Conservation (phyloP, 1,139 yeast species). For the Eremothecium sinecaudum region DNA sequence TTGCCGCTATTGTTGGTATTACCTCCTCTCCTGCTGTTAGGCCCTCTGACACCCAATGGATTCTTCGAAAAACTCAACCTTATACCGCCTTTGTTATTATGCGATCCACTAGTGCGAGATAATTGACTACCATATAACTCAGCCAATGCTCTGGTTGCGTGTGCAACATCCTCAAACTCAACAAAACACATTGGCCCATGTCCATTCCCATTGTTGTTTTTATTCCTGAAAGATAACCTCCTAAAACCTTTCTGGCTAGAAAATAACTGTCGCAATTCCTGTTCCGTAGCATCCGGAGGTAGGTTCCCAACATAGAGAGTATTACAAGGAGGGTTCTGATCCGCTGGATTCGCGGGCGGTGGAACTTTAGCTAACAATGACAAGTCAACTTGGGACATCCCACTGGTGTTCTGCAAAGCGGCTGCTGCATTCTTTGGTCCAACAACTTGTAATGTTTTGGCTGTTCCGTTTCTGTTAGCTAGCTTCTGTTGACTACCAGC, state of each 20-base stretch:
- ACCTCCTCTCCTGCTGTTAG: constrained; percentile 26
- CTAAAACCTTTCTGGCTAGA: constrained; percentile 89
- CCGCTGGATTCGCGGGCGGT: constrained; percentile 98
- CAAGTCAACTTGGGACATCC: constrained; percentile 50
- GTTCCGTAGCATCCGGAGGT: constrained; percentile 95
- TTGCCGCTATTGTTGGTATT: constrained; percentile 10
- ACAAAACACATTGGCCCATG: constrained; percentile 99
- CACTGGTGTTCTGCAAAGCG: constrained; percentile 11
- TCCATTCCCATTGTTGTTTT: constrained; percentile 39
- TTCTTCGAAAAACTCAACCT: constrained; percentile 88
- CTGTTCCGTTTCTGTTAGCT: constrained; percentile 2
- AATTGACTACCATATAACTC: constrained; percentile 82
- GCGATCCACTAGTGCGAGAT: constrained; percentile 49
- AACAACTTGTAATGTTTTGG: constrained; percentile 2
- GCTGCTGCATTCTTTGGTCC: constrained; percentile 8
- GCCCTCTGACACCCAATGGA: constrained; percentile 90
- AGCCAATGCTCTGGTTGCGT: constrained; percentile 87
- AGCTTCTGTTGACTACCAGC: constrained; percentile 2
- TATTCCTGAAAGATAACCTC: constrained; percentile 78
- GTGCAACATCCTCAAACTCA: constrained; percentile 91
- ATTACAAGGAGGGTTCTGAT: constrained; percentile 97
- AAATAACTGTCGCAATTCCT: constrained; percentile 78
- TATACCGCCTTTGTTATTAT: constrained; percentile 85
- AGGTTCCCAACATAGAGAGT: constrained; percentile 92
- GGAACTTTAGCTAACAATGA: constrained; percentile 70